Percentiles rank a stretch among this genome's conserved stretches.
These are phyloP conservation scores for Exserohilum turcica DNA, from an alignment of 2,329 filamentous ascomycete genomes.

Conservation along the genomic window DNA sequence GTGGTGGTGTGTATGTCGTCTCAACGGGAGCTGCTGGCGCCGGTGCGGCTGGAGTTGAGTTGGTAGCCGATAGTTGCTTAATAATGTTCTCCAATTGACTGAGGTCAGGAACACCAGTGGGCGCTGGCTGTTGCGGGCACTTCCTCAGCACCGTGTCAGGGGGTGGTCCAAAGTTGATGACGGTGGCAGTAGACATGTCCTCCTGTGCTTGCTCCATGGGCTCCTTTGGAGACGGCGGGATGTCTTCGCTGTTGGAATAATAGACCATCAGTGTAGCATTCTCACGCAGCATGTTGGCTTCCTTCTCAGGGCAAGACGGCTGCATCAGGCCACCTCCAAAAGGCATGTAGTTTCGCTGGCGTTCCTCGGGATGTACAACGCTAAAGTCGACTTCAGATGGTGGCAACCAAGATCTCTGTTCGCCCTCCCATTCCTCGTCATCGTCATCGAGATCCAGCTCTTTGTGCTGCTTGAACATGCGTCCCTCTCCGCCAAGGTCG, in stretches of 20 bases:
- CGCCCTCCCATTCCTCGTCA: slow-evolving; percentile 60
- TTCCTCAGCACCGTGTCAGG: slow-evolving; percentile 32
- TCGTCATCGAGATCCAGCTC: slow-evolving; percentile 69
- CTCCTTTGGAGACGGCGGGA: slow-evolving; percentile 54
- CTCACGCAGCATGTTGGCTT: slow-evolving; percentile 53
- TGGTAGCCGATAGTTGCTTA: slow-evolving; percentile 30
- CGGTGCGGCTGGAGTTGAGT: slow-evolving; percentile 6
- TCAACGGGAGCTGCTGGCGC: slow-evolving; percentile 20
- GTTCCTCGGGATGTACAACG: slow-evolving; percentile 47
- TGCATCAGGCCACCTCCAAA: slow-evolving; percentile 52
- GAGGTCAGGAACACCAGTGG: slow-evolving; percentile 27
- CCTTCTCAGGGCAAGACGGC: slow-evolving; percentile 50
- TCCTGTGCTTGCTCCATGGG: slow-evolving; percentile 46
- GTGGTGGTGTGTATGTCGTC: slow-evolving; percentile 26
- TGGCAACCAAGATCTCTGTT: slow-evolving; percentile 40
- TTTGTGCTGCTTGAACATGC: slow-evolving; percentile 61
- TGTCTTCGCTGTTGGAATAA: slow-evolving; percentile 52
- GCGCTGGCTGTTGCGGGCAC: slow-evolving; percentile 23
- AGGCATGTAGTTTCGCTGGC: slow-evolving; percentile 51
- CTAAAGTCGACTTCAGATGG: slow-evolving; percentile 53
- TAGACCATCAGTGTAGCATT: slow-evolving; percentile 54
- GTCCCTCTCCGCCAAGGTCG: slow-evolving; percentile 70
- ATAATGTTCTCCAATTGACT: slow-evolving; percentile 37
- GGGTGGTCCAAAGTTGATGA: slow-evolving; percentile 49
- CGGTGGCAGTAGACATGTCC: slow-evolving; percentile 14